Percentiles rank a stretch among this genome's conserved stretches.
Conservation (phyloP, 2,329 filamentous ascomycete genomes). For the Alternaria longipes region DNA sequence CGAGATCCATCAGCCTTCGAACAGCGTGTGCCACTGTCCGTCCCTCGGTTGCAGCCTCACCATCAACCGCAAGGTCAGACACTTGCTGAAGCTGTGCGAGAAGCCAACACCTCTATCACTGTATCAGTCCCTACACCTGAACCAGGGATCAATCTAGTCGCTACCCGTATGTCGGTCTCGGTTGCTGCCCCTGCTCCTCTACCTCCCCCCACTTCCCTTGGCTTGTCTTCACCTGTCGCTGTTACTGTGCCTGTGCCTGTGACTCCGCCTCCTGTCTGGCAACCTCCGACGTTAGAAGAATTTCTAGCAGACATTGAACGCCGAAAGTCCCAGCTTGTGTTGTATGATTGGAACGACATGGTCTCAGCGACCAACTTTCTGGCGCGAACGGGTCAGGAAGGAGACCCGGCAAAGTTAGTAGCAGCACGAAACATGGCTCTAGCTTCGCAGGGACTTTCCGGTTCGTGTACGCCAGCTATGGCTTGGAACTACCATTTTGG, state of each 20-base stretch:
- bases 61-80: constrained; percentile 8
- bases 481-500: constrained; percentile 29
- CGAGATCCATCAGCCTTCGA: constrained; percentile 12
- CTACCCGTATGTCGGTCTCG: constrained; percentile 19
- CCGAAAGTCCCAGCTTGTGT: constrained; percentile 15
- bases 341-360: constrained; percentile 24
- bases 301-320: constrained; percentile 16
- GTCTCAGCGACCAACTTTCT: constrained; percentile 23
- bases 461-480: constrained; percentile 21
- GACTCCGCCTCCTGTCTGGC: constrained; percentile 13
- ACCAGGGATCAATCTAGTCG: constrained; percentile 10
- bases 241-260: constrained; percentile 16
- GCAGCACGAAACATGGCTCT: constrained; percentile 22
- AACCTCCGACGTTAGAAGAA: constrained; percentile 17
- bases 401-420: constrained; percentile 19
- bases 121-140: constrained; percentile 16
- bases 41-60: constrained; percentile 13
- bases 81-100: constrained; percentile 15
- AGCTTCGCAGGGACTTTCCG: constrained; percentile 17
- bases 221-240: constrained; percentile 16
- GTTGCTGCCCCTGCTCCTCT: constrained; percentile 21
- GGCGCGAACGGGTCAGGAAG: constrained; percentile 21
- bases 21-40: constrained; percentile 8
- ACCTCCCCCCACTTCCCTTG: constrained; percentile 8
- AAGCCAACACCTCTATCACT: constrained; percentile 18